These are phyloP conservation scores for Naegleria gruberi DNA, from an alignment of 208 protist genomes.

Conservation along the genomic window DNA sequence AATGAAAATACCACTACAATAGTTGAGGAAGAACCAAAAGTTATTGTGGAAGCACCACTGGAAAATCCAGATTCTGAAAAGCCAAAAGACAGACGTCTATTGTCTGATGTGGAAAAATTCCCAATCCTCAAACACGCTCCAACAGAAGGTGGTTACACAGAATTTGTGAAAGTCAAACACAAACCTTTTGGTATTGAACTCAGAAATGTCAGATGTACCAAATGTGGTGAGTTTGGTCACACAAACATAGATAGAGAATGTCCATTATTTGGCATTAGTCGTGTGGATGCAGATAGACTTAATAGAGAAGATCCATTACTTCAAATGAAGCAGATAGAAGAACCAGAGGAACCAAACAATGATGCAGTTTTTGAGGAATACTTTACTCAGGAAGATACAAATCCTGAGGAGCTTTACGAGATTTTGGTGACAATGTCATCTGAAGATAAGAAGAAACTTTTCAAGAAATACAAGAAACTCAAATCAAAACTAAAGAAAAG, in stretches of 20 bases:
- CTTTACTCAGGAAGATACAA: neutral
- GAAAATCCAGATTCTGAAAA: neutral
- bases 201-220: conserved; percentile 26
- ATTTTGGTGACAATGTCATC: neutral
- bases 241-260: conserved; percentile 25
- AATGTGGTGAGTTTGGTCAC: conserved; percentile 27
- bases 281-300: neutral
- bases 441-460: neutral
- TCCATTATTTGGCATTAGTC: conserved; percentile 8
- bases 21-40: neutral
- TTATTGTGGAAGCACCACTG: neutral
- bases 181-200: conserved; percentile 31
- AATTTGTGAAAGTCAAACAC: conserved; percentile 20
- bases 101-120: conserved; percentile 22
- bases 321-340: neutral
- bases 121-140: conserved; percentile 22
- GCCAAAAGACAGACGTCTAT: neutral
- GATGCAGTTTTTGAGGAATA: neutral
- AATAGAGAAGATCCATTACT: conserved; percentile 15
- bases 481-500: neutral
- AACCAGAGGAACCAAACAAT: neutral
- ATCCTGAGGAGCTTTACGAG: neutral
- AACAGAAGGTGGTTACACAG: neutral
- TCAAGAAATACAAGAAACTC: neutral
- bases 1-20: neutral